These are phyloP conservation scores for Eucalyptus lansdowneana DNA, from an alignment of 345 rosid genomes.

Conservation along the genomic window DNA sequence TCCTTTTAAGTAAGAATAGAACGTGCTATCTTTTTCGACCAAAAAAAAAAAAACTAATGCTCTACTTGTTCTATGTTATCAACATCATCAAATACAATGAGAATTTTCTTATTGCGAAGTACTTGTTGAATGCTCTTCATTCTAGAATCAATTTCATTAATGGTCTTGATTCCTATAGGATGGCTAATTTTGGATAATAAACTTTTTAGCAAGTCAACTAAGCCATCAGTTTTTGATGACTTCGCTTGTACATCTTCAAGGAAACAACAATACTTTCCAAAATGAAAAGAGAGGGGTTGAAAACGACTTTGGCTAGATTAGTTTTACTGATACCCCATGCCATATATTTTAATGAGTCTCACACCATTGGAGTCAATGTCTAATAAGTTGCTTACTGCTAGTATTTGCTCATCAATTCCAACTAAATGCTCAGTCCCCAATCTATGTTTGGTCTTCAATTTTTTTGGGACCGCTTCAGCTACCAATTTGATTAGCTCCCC, in stretches of 20 bases:
- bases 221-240: rapidly evolving
- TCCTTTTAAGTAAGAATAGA: no score
- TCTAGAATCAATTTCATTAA: neutral
- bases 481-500: neutral
- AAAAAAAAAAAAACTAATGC: neutral
- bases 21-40: no score
- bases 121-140: neutral
- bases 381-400: neutral
- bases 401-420: neutral
- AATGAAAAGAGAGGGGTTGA: neutral
- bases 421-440: neutral
- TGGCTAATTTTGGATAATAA: neutral
- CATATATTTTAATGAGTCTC: neutral
- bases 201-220: neutral
- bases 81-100: neutral
- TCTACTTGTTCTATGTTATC: neutral
- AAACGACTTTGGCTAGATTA: neutral
- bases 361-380: neutral
- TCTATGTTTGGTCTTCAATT: neutral
- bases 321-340: neutral
- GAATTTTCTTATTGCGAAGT: neutral
- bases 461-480: neutral
- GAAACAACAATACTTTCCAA: neutral
- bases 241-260: neutral
- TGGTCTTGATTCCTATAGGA: rapidly evolving